Base-by-base conservation (phyloP, 202 grass and related monocot species). In the Panicum virgatum region DNA sequence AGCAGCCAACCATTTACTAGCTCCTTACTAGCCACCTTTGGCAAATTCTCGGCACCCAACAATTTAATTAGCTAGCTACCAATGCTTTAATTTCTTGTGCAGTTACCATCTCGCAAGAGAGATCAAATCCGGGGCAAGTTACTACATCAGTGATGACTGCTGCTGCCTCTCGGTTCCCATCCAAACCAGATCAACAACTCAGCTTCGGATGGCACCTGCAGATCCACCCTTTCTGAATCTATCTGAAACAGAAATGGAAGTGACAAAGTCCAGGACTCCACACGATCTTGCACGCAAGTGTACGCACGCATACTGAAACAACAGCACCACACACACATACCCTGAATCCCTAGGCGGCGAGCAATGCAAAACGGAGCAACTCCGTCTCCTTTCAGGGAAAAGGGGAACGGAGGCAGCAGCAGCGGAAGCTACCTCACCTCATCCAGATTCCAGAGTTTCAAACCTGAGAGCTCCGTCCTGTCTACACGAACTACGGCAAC, bases 401-500 rank as follows among this genome's bases (percentile, higher is more conserved):
- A 39, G 43, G 3, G 5, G n/a, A n/a, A n/a, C 44, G 3, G 56
- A 58, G 53, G 8, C n/a, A n/a, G n/a, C n/a, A n/a, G n/a, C n/a
- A n/a, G n/a, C 25, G 40, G 16, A 14, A 36, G 32, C 6, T 27
- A 29, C 27, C 70, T 36, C 62, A 7, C 36, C 76, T 45, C 69
- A 46, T 27, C 82, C 80, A 8, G 5, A 62, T n/a, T n/a, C n/a
- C n/a, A n/a, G n/a, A n/a, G 56, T 5, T 27, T 25, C 51, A 8
- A 71, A 64, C 20, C 2, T 6, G 2, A 38, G 50, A 50, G 39
- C 71, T 76, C 77, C 45, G 14, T 65, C 38, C 30, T 89, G 87
- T 82, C 82, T 82, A 20, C 72, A 29, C 87, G 45, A 85, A 66
- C 77, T 70, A 81, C 9, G 87, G 82, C 47, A 88, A 72, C 15